A percentile compares a stretch with the other conserved stretches of the same genome.
Conservation (phyloP, 306 rosid species). For the Prunus persica region Prunus_persica_NCBIv2 NC_034012.1:15186501-15187000, state of each 20-base stretch:
- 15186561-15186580: conserved; percentile 86
- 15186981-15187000: conserved; percentile 61
- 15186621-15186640: conserved; percentile 82
- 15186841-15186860: conserved; percentile 80
- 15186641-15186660: conserved; percentile 1
- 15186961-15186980: conserved; percentile 73
- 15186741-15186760: conserved; percentile 1
- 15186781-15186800: conserved; percentile 86
- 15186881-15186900: conserved; percentile 91
- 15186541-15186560: conserved; percentile 72
- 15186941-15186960: conserved; percentile 69
- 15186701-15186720: neutral
- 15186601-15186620: conserved; percentile 69
- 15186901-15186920: conserved; percentile 89
- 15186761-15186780: conserved; percentile 35
- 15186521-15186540: neutral
- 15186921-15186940: conserved; percentile 78
- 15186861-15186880: conserved; percentile 83
- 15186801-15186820: conserved; percentile 92
- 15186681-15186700: neutral
- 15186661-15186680: neutral
- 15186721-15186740: neutral
- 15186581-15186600: conserved; percentile 85
- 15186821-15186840: conserved; percentile 87
- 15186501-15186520: neutral